phyloP scores from a whole-genome alignment of 192 early-diverging fungal genomes.

The Spizellomyces sp. region DNA sequence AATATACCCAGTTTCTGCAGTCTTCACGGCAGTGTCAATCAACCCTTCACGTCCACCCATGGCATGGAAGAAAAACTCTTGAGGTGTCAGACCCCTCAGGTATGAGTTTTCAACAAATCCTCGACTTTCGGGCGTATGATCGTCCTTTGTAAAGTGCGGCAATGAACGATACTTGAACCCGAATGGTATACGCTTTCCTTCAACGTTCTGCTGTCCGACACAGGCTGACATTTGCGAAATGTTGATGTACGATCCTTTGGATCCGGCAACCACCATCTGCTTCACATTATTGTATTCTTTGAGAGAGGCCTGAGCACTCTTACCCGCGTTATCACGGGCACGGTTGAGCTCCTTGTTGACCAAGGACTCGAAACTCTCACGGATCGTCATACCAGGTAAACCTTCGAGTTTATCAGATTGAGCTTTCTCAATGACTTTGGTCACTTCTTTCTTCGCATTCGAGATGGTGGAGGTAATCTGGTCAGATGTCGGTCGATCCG shows the following conservation, averaged over 20 bases:
- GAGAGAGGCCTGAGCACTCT: conserved; percentile 76
- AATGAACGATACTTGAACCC: conserved; percentile 93
- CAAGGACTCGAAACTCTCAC: conserved; percentile 87
- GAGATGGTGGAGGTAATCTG: conserved; percentile 76
- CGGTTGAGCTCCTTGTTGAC: conserved; percentile 87
- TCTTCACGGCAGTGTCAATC: conserved; percentile 98
- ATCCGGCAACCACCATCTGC: conserved; percentile 95
- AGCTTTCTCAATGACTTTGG: conserved; percentile 77
- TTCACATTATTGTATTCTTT: conserved; percentile 94
- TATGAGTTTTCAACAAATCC: conserved; percentile 92
- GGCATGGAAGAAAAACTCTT: conserved; percentile 99
- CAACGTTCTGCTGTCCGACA: conserved; percentile 99
- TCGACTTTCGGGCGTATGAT: conserved; percentile 88
- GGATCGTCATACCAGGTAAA: conserved; percentile 89
- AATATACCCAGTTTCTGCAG: conserved; percentile 99
- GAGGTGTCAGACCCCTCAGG: conserved; percentile 89
- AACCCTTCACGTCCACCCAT: conserved; percentile 99
- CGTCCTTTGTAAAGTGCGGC: conserved; percentile 98
- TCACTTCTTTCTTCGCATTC: conserved; percentile 76
- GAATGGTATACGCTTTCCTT: conserved; percentile 97
- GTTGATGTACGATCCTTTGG: conserved; percentile 96
- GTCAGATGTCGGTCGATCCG: conserved; percentile 79
- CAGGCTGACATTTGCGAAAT: conserved; percentile 97
- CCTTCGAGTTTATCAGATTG: conserved; percentile 82
- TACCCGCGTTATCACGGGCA: conserved; percentile 91